These are phyloP conservation scores for Aspergillus campestris DNA, from an alignment of 495 filamentous ascomycete species.

Conservation along the genomic window DNA sequence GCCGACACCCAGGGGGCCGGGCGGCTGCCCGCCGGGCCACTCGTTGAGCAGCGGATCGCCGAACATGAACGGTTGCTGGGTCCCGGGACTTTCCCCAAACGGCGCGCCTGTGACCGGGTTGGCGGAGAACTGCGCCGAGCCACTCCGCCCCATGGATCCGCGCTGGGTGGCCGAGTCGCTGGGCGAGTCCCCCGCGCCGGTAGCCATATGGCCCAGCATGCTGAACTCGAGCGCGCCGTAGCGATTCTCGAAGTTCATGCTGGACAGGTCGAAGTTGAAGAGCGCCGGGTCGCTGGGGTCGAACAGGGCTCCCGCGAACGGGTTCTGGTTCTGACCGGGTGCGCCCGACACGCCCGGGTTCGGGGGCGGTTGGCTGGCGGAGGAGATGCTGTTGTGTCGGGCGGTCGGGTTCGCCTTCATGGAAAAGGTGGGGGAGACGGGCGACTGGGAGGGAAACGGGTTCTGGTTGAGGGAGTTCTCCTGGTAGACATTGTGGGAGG, in stretches of 20 bases:
- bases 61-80: conserved; percentile 41
- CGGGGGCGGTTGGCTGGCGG: conserved; percentile 25
- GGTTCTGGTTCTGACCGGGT: conserved; percentile 28
- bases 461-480: conserved; percentile 33
- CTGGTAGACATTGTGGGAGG: conserved; percentile 34
- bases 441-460: conserved; percentile 57
- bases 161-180: conserved; percentile 50
- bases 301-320: conserved; percentile 57
- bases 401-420: conserved; percentile 30
- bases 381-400: conserved; percentile 31
- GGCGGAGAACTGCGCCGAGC: conserved; percentile 38
- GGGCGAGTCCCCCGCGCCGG: conserved; percentile 70
- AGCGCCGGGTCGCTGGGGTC: conserved; percentile 84
- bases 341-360: conserved; percentile 26
- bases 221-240: conserved; percentile 91
- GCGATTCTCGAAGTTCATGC: conserved; percentile 89
- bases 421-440: conserved; percentile 61
- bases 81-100: conserved; percentile 37
- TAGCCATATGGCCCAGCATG: conserved; percentile 90
- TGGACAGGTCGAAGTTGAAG: conserved; percentile 89
- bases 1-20: conserved; percentile 32
- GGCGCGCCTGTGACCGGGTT: conserved; percentile 23
- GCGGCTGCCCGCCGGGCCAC: conserved; percentile 33
- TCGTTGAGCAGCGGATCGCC: conserved; percentile 40
- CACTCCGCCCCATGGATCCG: conserved; percentile 40